These are phyloP conservation scores for Colletotrichum karsti DNA, from an alignment of 2,329 filamentous ascomycete species.

Conservation along the genomic window DNA sequence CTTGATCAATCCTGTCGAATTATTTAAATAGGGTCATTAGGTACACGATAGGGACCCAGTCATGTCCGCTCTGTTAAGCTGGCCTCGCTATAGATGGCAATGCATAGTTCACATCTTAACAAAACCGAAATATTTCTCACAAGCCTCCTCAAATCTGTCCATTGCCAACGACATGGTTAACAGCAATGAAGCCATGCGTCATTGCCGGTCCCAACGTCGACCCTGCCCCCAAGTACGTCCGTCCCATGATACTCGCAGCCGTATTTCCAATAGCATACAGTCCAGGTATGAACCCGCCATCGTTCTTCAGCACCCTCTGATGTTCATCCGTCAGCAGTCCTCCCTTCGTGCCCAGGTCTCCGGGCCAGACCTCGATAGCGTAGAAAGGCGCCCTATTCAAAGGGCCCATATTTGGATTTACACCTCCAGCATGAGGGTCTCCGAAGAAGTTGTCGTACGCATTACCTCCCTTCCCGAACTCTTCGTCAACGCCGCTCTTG, in stretches of 20 bases:
- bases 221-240: constrained; percentile 43
- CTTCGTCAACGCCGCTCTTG: constrained; percentile 37
- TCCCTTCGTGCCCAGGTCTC: constrained; percentile 47
- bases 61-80: neutral
- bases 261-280: constrained; percentile 45
- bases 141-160: too few species aligned
- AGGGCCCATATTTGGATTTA: constrained; percentile 19
- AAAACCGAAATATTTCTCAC: too few species aligned
- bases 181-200: constrained; percentile 43
- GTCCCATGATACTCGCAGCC: constrained; percentile 43
- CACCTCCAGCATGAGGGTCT: constrained; percentile 29
- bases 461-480: constrained; percentile 42
- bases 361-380: constrained; percentile 43
- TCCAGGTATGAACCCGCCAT: constrained; percentile 34
- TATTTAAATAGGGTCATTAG: neutral
- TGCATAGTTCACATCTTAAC: neutral
- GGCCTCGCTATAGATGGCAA: neutral
- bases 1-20: neutral
- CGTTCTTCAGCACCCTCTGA: constrained; percentile 35
- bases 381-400: constrained; percentile 36
- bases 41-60: neutral
- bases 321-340: constrained; percentile 43
- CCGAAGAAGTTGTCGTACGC: constrained; percentile 42
- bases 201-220: constrained; percentile 44
- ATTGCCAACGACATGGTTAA: too few species aligned